Evolutionary conservation across 805 yeast genomes (phyloP).

Genomic region (Torulaspora franciscae): DNA sequence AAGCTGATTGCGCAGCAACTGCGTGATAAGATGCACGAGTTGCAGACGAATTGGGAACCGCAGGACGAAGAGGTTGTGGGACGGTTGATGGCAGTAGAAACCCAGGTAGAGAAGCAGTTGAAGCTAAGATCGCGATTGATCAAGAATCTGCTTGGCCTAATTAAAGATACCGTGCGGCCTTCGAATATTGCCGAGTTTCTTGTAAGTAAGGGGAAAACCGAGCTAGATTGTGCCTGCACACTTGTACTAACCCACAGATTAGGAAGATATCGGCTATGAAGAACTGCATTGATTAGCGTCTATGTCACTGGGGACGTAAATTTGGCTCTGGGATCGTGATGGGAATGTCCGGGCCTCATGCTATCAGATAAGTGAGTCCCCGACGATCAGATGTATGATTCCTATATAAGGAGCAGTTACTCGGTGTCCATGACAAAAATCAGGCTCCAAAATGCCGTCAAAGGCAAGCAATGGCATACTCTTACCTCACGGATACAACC

Average conservation of each 20-base stretch:
- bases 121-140: constrained; percentile 18
- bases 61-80: constrained; percentile 14
- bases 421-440: too few relatives aligned
- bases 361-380: neutral
- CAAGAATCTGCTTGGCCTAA: constrained; percentile 18
- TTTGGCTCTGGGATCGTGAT: neutral
- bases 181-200: constrained; percentile 26
- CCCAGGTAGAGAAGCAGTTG: constrained; percentile 17
- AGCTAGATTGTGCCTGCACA: neutral
- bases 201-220: constrained; percentile 15
- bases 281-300: neutral
- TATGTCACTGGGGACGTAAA: neutral
- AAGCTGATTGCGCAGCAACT: constrained; percentile 8
- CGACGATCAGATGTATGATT: neutral
- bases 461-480: constrained; percentile 20
- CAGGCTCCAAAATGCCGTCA: neutral
- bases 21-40: constrained; percentile 7
- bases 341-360: constrained; percentile 7
- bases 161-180: constrained; percentile 28
- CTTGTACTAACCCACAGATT: constrained; percentile 1
- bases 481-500: constrained; percentile 45
- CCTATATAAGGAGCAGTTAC: neutral
- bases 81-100: constrained; percentile 12
- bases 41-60: constrained; percentile 18
- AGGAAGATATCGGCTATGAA: constrained; percentile 31